These are phyloP conservation scores for Aspergillus udagawae DNA, from an alignment of 2,329 filamentous ascomycete species.

Conservation along the genomic window DNA sequence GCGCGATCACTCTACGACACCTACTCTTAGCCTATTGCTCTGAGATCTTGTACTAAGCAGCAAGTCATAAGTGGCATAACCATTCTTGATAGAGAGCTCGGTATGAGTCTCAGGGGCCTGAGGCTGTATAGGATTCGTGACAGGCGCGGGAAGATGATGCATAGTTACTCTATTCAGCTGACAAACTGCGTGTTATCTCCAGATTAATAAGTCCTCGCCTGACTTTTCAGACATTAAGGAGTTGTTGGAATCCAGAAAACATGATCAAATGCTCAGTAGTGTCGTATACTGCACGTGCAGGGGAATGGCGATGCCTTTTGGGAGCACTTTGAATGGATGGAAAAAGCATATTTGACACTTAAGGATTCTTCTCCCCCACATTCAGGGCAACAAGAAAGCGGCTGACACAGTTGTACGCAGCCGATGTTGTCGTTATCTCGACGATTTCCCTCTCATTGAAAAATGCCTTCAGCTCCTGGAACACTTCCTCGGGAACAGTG, in stretches of 20 bases:
- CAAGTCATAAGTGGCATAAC: background rate
- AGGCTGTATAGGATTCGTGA: background rate
- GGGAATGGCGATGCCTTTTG: background rate
- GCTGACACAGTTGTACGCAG: constrained; percentile 81
- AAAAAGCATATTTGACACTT: background rate
- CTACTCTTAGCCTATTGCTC: background rate
- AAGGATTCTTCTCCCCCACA: constrained; percentile 46
- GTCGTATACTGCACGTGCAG: too few species aligned
- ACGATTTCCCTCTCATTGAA: constrained; percentile 72
- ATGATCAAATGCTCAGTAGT: too few species aligned
- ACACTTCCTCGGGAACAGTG: constrained; percentile 64
- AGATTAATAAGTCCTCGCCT: background rate
- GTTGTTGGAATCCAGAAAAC: too few species aligned
- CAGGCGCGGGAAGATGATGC: background rate
- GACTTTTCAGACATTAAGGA: too few species aligned
- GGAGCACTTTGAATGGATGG: background rate
- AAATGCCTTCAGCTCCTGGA: constrained; percentile 56
- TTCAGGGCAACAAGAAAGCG: constrained; percentile 78
- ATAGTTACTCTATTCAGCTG: background rate
- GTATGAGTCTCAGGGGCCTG: background rate
- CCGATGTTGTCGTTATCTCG: constrained; percentile 74
- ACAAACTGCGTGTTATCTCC: background rate
- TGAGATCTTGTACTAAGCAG: too few species aligned
- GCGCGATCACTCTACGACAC: background rate
- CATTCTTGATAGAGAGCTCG: background rate